Percentiles rank a stretch among this genome's conserved stretches.
phyloP scores from a whole-genome alignment of 495 filamentous ascomycete species.

The Jackrogersella multiformis region DNA sequence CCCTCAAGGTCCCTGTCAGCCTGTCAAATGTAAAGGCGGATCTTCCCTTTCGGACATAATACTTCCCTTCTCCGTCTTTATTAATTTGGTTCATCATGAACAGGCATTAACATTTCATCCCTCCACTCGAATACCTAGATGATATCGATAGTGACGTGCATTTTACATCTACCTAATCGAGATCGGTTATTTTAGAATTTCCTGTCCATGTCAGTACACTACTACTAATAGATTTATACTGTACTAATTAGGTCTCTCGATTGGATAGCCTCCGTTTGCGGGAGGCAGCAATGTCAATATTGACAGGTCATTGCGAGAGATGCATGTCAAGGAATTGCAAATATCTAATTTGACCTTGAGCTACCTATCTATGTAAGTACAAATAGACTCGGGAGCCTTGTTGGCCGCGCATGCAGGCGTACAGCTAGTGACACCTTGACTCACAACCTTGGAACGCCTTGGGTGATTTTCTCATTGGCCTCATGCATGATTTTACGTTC shows the following conservation, averaged over 20 bases:
- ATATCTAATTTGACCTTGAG: slow-evolving; percentile 22
- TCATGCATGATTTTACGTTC: slow-evolving; percentile 1
- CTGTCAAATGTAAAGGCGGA: slow-evolving; percentile 13
- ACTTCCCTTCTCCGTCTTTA: slow-evolving; percentile 30
- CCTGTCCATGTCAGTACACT: neutral
- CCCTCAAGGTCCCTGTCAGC: too few species aligned
- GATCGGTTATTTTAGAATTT: slow-evolving; percentile 20
- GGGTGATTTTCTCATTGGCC: slow-evolving; percentile 24
- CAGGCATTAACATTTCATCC: slow-evolving; percentile 21
- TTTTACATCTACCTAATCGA: slow-evolving; percentile 40
- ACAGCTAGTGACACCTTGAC: slow-evolving; percentile 17
- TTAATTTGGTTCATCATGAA: slow-evolving; percentile 15
- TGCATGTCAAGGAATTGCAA: slow-evolving; percentile 30
- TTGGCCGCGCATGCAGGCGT: slow-evolving; percentile 21
- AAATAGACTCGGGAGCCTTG: slow-evolving; percentile 31
- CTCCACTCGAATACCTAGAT: slow-evolving; percentile 22
- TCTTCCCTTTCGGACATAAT: slow-evolving; percentile 18
- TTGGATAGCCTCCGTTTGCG: slow-evolving; percentile 2
- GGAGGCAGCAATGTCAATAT: slow-evolving; percentile 4
- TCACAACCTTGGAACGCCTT: slow-evolving; percentile 20
- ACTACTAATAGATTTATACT: neutral
- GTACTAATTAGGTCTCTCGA: neutral
- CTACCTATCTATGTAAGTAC: too few species aligned
- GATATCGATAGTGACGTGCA: slow-evolving; percentile 36
- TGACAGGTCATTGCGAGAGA: slow-evolving; percentile 33